Base-by-base conservation (phyloP, 1,284 basidiomycete species). In the Ganoderma boninense region DNA sequence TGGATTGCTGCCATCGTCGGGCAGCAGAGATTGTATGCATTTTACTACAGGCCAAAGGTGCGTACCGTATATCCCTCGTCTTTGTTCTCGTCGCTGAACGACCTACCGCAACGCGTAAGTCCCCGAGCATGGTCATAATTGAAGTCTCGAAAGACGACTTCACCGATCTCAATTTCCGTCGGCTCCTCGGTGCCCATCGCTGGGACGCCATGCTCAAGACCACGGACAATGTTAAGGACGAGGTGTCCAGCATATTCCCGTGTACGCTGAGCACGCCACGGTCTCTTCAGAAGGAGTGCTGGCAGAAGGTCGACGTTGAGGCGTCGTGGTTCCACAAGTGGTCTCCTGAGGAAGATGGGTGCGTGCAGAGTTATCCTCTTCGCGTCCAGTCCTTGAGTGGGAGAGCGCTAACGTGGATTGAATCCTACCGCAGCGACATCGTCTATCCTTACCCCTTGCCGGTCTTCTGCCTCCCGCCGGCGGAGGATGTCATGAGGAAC, bases 41-140 rank as follows among this genome's bases (percentile, higher is more conserved):
- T 93, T 26, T 87, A 87, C 73, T 83, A 91, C 77, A 92, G 91
- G 73, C 90, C 92, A 0, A 87, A 81, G 64, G 92, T 92, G 71
- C 67, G 87, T 83, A 26, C 49, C 13, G 4, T 43, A 20, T n/a
- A 43, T 18, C 35, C 26, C 32, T n/a, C 32, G 10, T n/a, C 10
- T 23, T 35, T 6, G 18, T 49, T 26, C 29, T 49, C 29, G 56
- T 52, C 43, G 32, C 54, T 68, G 26, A 65, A 13, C 49, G 26
- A 49, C 7, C 20, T 26, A 11, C 32, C 2, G 52, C 59, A 54
- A 4, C 49, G 35, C 4, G 35, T 5, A 1, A 92, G 91, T 85
- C 90, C 1, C 85, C 87, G n/a, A 89, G 86, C 54, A 90, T 89
- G 83, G 85, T 93, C 44, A 82, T 93, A 43, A 82, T 93, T 60